These are phyloP conservation scores for Guadua angustifolia DNA, from an alignment of 176 grass and related monocot species.

Conservation along the genomic window DNA sequence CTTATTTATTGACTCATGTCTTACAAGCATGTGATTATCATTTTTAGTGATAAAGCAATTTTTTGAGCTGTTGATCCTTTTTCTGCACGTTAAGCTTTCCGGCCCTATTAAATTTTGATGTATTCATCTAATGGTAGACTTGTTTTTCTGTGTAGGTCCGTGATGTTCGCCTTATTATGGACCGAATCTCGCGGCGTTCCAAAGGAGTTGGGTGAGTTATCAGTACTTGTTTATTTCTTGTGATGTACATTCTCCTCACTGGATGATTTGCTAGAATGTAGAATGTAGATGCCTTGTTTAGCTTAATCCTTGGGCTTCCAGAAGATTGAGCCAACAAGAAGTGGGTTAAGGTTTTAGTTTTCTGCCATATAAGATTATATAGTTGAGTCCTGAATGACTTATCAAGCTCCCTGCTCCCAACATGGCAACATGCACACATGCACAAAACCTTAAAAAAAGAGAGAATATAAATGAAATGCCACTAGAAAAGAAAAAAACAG, in stretches of 20 bases:
- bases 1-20: neutral
- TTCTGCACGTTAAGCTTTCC: neutral
- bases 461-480: neutral
- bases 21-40: neutral
- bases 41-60: neutral
- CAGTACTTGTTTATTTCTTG: constrained; percentile 1
- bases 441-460: neutral
- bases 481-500: neutral
- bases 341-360: constrained; percentile 18
- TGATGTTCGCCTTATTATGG: constrained; percentile 99
- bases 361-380: constrained; percentile 23
- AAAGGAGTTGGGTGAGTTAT: constrained; percentile 95
- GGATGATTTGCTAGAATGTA: constrained; percentile 30
- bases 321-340: neutral
- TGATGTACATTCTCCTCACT: neutral
- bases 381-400: neutral
- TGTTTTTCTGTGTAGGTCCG: constrained; percentile 66
- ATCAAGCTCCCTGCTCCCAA: neutral
- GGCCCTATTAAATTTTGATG: neutral
- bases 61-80: neutral
- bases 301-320: neutral
- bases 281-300: constrained; percentile 21
- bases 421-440: neutral
- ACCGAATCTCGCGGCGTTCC: constrained; percentile 90
- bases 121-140: constrained; percentile 12